These are phyloP conservation scores for Pythium catenulatum DNA, from an alignment of 352 stramenopile species.

Conservation along the genomic window DNA sequence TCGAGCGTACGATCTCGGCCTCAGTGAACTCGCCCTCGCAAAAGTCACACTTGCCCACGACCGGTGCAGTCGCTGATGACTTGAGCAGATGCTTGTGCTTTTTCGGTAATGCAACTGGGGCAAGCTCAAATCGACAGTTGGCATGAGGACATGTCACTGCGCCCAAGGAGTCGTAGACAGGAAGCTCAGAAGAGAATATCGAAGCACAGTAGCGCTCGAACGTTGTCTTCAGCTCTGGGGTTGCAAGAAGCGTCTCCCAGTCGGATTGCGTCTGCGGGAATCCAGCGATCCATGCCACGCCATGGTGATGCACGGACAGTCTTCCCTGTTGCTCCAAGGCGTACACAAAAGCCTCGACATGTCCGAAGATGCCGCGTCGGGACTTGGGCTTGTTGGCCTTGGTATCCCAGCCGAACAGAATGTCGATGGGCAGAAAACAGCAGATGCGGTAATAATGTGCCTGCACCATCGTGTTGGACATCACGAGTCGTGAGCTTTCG, in stretches of 20 bases:
- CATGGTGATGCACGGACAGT: slow-evolving; percentile 57
- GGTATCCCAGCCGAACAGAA: slow-evolving; percentile 43
- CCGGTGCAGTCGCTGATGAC: neutral
- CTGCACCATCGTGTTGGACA: slow-evolving; percentile 34
- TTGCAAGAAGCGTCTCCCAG: slow-evolving; percentile 38
- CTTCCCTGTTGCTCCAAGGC: slow-evolving; percentile 53
- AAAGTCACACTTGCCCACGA: slow-evolving; percentile 5
- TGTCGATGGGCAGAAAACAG: slow-evolving; percentile 22
- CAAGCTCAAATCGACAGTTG: slow-evolving; percentile 15
- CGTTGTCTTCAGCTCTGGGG: neutral
- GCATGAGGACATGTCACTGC: neutral
- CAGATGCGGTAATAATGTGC: slow-evolving; percentile 40
- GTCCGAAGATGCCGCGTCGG: slow-evolving; percentile 48
- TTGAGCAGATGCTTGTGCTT: slow-evolving; percentile 52
- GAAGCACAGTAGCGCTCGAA: slow-evolving; percentile 58
- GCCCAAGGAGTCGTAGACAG: slow-evolving; percentile 15
- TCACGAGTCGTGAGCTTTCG: slow-evolving; percentile 27
- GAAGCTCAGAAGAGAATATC: slow-evolving; percentile 49
- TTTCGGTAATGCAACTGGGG: slow-evolving; percentile 6
- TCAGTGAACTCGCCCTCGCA: neutral
- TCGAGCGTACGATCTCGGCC: neutral
- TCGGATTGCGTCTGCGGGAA: slow-evolving; percentile 53
- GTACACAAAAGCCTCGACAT: slow-evolving; percentile 51
- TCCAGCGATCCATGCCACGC: slow-evolving; percentile 51
- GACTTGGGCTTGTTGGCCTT: slow-evolving; percentile 46